phyloP scores from a whole-genome alignment of 345 rosid genomes.

The Turnera subulata region DNA sequence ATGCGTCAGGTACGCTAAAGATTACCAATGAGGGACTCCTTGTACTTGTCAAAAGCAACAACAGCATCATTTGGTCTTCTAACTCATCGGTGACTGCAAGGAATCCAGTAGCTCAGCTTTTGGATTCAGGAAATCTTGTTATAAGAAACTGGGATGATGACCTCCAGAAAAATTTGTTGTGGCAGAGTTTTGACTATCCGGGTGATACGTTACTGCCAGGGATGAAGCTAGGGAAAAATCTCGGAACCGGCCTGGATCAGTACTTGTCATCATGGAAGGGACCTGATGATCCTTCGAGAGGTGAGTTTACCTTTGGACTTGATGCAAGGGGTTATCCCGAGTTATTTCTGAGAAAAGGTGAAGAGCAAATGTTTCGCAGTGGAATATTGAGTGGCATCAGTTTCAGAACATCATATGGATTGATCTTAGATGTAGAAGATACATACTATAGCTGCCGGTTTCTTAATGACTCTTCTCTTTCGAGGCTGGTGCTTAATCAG shows the following conservation, averaged over 20 bases:
- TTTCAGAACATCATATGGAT: conserved; percentile 10
- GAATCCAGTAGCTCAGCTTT: too few relatives aligned
- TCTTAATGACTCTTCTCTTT: conserved; percentile 6
- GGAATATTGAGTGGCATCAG: conserved; percentile 34
- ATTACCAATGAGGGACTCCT: too few relatives aligned
- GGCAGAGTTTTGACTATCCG: conserved; percentile 29
- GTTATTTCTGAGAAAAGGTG: conserved; percentile 12
- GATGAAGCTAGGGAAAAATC: conserved; percentile 9
- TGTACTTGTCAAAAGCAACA: too few relatives aligned
- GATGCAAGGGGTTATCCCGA: conserved; percentile 29
- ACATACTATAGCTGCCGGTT: conserved; percentile 2
- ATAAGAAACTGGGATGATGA: too few relatives aligned
- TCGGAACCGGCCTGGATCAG: conserved; percentile 1
- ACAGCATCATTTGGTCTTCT: too few relatives aligned
- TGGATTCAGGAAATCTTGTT: too few relatives aligned
- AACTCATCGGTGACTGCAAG: too few relatives aligned
- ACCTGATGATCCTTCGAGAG: conserved; percentile 22
- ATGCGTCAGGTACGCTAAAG: too few relatives aligned
- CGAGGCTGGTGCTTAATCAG: conserved; percentile 9
- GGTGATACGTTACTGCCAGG: conserved; percentile 16
- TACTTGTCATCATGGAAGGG: conserved; percentile 18
- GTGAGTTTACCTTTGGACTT: conserved; percentile 13
- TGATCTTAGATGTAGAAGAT: conserved; percentile 8
- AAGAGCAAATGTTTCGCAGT: background rate
- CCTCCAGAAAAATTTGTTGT: too few relatives aligned